Percentiles rank a stretch among this genome's conserved stretches.
These are phyloP conservation scores for Suillus subluteus DNA, from an alignment of 768 basidiomycete genomes.

Conservation along the genomic window DNA sequence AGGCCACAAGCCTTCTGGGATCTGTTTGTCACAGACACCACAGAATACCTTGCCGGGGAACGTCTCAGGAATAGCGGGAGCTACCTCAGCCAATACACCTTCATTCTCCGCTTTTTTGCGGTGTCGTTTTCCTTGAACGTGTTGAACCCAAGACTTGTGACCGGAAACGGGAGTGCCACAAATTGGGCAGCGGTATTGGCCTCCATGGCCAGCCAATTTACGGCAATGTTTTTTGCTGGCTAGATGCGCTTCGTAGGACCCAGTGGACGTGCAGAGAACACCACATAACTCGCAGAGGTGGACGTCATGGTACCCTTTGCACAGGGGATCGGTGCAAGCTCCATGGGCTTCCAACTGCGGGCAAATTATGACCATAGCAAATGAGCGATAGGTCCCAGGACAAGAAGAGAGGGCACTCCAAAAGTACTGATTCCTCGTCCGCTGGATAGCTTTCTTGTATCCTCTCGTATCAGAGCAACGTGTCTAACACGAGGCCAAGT, in stretches of 20 bases:
- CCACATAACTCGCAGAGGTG: conserved; percentile 43
- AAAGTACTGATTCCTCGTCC: not conserved
- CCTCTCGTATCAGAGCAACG: conserved; percentile 5
- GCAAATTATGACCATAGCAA: conserved; percentile 32
- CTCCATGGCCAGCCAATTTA: conserved; percentile 24
- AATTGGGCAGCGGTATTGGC: conserved; percentile 31
- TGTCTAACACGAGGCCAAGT: conserved; percentile 3
- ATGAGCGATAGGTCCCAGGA: not conserved
- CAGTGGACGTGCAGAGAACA: conserved; percentile 32
- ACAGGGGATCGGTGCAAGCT: conserved; percentile 37
- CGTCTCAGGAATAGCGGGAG: conserved; percentile 34
- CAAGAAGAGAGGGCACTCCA: not conserved
- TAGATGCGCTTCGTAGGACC: conserved; percentile 34
- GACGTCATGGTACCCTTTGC: conserved; percentile 40
- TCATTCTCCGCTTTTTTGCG: conserved; percentile 12
- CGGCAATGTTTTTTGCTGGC: conserved; percentile 33
- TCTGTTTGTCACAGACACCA: conserved; percentile 32
- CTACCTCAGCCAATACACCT: conserved; percentile 30
- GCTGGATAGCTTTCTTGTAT: not conserved
- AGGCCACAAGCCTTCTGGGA: conserved; percentile 37
- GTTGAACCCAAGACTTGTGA: conserved; percentile 27
- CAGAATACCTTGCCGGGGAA: conserved; percentile 31
- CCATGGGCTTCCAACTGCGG: conserved; percentile 40
- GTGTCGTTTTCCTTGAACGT: conserved; percentile 28
- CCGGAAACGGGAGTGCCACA: conserved; percentile 29